Evolutionary conservation across 1,284 basidiomycete species (phyloP).

Genomic region (Ganoderma multipileum): DNA sequence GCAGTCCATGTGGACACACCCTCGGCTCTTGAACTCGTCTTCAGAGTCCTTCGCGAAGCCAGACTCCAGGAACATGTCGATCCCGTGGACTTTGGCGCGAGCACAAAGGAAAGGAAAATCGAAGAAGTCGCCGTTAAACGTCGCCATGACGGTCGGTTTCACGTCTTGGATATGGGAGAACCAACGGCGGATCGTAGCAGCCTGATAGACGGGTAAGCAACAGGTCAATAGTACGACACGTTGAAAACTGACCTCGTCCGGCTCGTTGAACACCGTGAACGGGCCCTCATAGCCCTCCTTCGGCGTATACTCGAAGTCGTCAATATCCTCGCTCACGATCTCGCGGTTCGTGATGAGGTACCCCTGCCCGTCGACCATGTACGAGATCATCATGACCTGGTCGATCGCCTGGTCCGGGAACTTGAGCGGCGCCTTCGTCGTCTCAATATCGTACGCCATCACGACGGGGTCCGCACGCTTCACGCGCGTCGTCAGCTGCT

Average conservation of each 20-base stretch:
- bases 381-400: constrained; percentile 99
- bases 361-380: constrained; percentile 97
- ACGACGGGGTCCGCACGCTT: constrained; percentile 99
- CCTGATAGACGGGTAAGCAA: constrained; percentile 46
- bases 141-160: constrained; percentile 96
- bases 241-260: constrained; percentile 75
- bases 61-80: constrained; percentile 96
- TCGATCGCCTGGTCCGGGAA: constrained; percentile 97
- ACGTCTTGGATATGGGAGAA: constrained; percentile 94
- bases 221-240: background rate
- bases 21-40: constrained; percentile 94
- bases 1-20: constrained; percentile 99
- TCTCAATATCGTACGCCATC: constrained; percentile 99
- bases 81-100: constrained; percentile 86
- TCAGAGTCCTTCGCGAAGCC: constrained; percentile 94
- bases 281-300: constrained; percentile 98
- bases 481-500: constrained; percentile 82
- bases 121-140: constrained; percentile 99
- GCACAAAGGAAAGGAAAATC: constrained; percentile 99
- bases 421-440: constrained; percentile 97
- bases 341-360: constrained; percentile 98
- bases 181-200: constrained; percentile 84
- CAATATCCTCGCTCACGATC: constrained; percentile 97
- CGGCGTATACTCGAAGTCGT: constrained; percentile 99
- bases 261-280: constrained; percentile 96